Percentiles rank a stretch among this genome's conserved stretches.
Evolutionary conservation across 2,329 filamentous ascomycete species (phyloP).

Genomic region (Fusarium siculi): DNA sequence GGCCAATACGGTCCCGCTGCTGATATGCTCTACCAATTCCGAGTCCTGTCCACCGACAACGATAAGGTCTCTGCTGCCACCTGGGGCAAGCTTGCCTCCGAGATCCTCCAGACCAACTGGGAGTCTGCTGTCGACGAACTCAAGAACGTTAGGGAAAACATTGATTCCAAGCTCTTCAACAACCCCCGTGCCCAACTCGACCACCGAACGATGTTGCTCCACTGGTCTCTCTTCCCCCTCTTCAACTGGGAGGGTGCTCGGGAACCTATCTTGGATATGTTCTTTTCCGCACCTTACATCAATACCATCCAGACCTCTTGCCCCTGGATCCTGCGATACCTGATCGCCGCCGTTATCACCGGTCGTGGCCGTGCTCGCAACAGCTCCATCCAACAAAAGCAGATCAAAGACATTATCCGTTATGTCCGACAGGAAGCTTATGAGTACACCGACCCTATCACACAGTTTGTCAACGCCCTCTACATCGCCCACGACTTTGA

Average conservation of each 20-base stretch:
- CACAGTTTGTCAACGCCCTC: constrained; percentile 94
- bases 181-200: constrained; percentile 95
- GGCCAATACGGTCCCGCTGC: constrained; percentile 91
- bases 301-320: constrained; percentile 99
- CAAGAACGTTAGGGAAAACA: constrained; percentile 88
- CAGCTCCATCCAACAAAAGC: constrained; percentile 91
- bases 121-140: constrained; percentile 92
- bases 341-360: constrained; percentile 93
- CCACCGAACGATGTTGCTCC: constrained; percentile 95
- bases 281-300: constrained; percentile 97
- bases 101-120: constrained; percentile 96
- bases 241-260: constrained; percentile 96
- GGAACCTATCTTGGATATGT: constrained; percentile 91
- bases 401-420: constrained; percentile 95
- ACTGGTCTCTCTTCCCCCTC: constrained; percentile 98
- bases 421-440: constrained; percentile 97
- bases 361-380: constrained; percentile 86
- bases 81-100: constrained; percentile 97
- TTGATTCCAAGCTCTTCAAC: constrained; percentile 95
- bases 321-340: constrained; percentile 95
- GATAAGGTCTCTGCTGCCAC: constrained; percentile 96
- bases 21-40: constrained; percentile 96
- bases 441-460: constrained; percentile 96
- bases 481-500: constrained; percentile 91
- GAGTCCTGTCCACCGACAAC: constrained; percentile 96